Percentiles rank a stretch among this genome's conserved stretches.
phyloP scores from a whole-genome alignment of 805 yeast genomes.

The Kuraishia hungarica region DNA sequence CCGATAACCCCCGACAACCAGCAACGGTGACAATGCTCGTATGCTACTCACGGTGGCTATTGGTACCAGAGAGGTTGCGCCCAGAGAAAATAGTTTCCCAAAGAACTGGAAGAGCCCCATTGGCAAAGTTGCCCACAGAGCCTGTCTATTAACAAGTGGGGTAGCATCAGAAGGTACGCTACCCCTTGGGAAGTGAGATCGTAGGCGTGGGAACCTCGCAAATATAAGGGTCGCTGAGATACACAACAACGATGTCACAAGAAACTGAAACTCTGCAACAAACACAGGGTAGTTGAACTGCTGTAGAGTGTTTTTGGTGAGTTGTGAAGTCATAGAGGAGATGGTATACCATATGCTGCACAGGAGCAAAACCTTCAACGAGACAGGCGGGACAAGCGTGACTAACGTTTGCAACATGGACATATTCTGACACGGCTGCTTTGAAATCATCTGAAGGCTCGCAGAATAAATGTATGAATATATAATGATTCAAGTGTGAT shows the following conservation, averaged over 20 bases:
- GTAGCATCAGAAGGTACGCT: conserved; percentile 35
- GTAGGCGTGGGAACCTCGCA: not conserved
- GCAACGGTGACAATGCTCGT: conserved; percentile 83
- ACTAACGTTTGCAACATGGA: not conserved
- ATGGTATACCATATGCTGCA: conserved; percentile 55
- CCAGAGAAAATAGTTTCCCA: conserved; percentile 87
- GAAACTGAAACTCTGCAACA: conserved; percentile 56
- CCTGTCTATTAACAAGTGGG: conserved; percentile 1
- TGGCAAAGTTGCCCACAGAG: conserved; percentile 72
- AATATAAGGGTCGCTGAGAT: not conserved
- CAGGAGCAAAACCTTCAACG: conserved; percentile 27
- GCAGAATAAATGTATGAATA: no score
- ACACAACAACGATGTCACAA: conserved; percentile 34
- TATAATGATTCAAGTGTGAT: no score
- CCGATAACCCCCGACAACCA: conserved; percentile 77
- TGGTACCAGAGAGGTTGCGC: conserved; percentile 83
- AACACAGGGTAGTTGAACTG: conserved; percentile 54
- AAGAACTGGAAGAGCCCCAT: conserved; percentile 92
- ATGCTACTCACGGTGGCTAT: conserved; percentile 91
- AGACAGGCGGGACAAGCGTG: conserved; percentile 21
- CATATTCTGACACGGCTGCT: not conserved
- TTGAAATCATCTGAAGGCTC: not conserved
- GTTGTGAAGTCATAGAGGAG: conserved; percentile 57
- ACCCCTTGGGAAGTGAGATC: conserved; percentile 38
- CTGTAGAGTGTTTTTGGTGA: conserved; percentile 46